Percentiles rank a stretch among this genome's conserved stretches.
Conservation (phyloP, 345 rosid genomes). For the Populus tremula region DNA sequence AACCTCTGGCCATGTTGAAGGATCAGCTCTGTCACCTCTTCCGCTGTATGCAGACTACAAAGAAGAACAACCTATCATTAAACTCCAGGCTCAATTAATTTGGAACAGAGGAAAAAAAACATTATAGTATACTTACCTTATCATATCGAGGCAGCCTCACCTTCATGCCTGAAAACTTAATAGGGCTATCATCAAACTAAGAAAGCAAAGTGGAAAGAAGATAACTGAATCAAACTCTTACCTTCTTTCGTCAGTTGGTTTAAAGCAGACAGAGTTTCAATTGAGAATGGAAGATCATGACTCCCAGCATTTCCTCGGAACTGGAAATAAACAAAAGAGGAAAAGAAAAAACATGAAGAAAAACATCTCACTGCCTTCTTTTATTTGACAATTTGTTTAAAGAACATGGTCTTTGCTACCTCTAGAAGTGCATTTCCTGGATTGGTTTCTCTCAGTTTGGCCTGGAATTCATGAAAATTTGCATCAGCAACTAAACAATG, state of each 20-base stretch:
- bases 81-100: not conserved
- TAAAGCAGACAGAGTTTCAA: conserved; percentile 56
- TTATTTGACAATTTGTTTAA: conserved; percentile 1
- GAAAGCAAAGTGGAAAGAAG: conserved; percentile 8
- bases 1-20: conserved; percentile 79
- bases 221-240: conserved; percentile 26
- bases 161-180: conserved; percentile 60
- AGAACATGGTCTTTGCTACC: conserved; percentile 38
- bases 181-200: conserved; percentile 14
- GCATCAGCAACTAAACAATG: conserved; percentile 16
- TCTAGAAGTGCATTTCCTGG: conserved; percentile 81
- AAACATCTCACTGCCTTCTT: not conserved
- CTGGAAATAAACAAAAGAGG: conserved; percentile 31
- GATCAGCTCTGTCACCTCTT: conserved; percentile 87
- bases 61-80: conserved; percentile 5
- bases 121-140: conserved; percentile 50
- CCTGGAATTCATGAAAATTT: conserved; percentile 39
- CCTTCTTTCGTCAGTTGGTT: conserved; percentile 71
- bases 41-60: conserved; percentile 88
- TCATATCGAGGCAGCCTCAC: conserved; percentile 92
- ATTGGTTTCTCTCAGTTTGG: conserved; percentile 64
- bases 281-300: conserved; percentile 89
- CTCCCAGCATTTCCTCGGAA: conserved; percentile 95
- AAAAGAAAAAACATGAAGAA: not conserved
- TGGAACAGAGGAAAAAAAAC: not conserved